These are phyloP conservation scores for Bruguiera gymnorhiza DNA, from an alignment of 345 rosid species.

Conservation along the genomic window DNA sequence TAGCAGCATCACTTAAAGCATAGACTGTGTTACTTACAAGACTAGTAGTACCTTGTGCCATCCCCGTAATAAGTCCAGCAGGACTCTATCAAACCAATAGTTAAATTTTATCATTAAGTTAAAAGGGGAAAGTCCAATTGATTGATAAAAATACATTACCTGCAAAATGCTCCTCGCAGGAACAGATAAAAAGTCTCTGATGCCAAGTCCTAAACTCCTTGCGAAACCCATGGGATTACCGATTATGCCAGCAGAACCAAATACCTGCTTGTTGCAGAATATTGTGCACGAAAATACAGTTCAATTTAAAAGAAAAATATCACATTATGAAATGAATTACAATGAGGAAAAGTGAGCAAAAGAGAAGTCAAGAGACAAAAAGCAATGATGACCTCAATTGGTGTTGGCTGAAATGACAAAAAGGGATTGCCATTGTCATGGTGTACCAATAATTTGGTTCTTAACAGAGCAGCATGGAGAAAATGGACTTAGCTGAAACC, in stretches of 20 bases:
- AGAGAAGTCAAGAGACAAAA: too few relatives aligned
- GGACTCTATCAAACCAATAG: constrained; percentile 60
- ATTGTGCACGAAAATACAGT: neutral
- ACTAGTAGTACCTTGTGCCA: constrained; percentile 93
- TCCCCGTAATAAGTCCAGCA: constrained; percentile 73
- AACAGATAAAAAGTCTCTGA: constrained; percentile 84
- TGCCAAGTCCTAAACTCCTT: constrained; percentile 81
- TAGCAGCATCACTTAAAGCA: constrained; percentile 93
- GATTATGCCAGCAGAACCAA: constrained; percentile 97
- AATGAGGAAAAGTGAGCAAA: too few relatives aligned
- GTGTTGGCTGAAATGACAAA: too few relatives aligned
- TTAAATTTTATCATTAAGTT: neutral
- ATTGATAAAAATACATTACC: constrained; percentile 34
- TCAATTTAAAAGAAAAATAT: constrained; percentile 7
- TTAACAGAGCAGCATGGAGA: too few relatives aligned
- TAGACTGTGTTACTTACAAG: constrained; percentile 86
- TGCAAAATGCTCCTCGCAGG: constrained; percentile 74
- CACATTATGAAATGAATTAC: neutral
- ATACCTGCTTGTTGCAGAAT: constrained; percentile 51
- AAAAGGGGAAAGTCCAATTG: constrained; percentile 8
- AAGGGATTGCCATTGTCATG: too few relatives aligned
- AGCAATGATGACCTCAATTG: too few relatives aligned
- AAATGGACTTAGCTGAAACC: too few relatives aligned
- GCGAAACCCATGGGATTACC: constrained; percentile 98
- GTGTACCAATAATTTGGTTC: too few relatives aligned